These are phyloP conservation scores for Euphorbia pulcherrima DNA, from an alignment of 345 rosid species.

Conservation along the genomic window DNA sequence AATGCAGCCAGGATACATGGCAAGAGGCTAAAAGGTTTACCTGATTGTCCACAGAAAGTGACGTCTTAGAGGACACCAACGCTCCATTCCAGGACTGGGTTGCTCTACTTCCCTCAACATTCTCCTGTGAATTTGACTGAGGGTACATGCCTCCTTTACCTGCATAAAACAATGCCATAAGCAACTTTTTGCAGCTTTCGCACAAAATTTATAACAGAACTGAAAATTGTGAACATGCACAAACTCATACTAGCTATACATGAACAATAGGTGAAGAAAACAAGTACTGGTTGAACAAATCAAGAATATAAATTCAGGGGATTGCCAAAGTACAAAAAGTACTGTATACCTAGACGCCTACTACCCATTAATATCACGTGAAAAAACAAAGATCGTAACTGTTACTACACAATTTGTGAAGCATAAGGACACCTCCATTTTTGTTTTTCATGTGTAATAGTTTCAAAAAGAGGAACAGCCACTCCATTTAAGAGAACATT, in stretches of 20 bases:
- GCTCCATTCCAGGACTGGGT: slow-evolving; percentile 50
- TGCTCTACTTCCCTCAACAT: slow-evolving; percentile 35
- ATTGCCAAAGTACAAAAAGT: not conserved
- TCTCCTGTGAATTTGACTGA: slow-evolving; percentile 15
- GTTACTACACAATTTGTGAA: not conserved
- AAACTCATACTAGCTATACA: not conserved
- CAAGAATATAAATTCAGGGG: not conserved
- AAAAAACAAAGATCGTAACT: not conserved
- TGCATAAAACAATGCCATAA: slow-evolving; percentile 28
- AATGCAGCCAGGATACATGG: not conserved
- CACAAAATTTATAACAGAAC: not conserved
- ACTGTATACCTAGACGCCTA: too few species aligned
- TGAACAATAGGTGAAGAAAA: not conserved
- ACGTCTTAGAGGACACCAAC: slow-evolving; percentile 40
- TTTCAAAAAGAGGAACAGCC: not conserved
- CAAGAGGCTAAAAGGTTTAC: slow-evolving; percentile 24
- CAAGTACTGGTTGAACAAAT: not conserved
- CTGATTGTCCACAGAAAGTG: slow-evolving; percentile 36
- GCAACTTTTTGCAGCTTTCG: slow-evolving; percentile 4
- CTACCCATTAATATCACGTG: not conserved
- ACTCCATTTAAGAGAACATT: not conserved
- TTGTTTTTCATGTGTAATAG: not conserved
- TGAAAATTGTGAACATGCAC: not conserved
- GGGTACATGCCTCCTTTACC: slow-evolving; percentile 36
- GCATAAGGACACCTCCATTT: not conserved